Percentiles rank a stretch among this genome's conserved stretches.
Conservation (phyloP, 495 filamentous ascomycete genomes). For the Hypoxylon subgilvum region DNA sequence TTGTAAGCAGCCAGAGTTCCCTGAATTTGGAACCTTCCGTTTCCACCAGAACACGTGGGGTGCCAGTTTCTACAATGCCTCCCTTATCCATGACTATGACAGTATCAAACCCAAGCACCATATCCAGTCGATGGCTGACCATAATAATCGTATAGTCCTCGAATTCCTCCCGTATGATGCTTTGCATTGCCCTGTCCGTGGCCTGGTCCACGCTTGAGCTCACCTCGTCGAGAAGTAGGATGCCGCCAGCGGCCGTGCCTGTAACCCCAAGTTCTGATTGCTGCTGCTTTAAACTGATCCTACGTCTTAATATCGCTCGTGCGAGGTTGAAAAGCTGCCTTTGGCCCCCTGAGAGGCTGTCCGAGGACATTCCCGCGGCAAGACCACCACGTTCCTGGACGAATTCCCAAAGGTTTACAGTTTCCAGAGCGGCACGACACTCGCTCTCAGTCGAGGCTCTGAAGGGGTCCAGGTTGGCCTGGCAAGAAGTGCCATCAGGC, state of each 20-base stretch:
- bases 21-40: conserved; percentile 7
- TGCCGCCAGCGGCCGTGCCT: conserved; percentile 16
- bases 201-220: conserved; percentile 30
- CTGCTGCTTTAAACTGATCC: conserved; percentile 24
- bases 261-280: conserved; percentile 22
- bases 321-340: conserved; percentile 70
- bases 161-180: conserved; percentile 23
- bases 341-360: conserved; percentile 65
- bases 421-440: conserved; percentile 54
- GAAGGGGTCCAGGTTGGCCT: conserved; percentile 53
- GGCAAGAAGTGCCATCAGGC: conserved; percentile 50
- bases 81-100: conserved; percentile 40
- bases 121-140: conserved; percentile 31
- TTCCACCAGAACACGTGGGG: not conserved
- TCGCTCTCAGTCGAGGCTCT: conserved; percentile 42
- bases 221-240: conserved; percentile 35
- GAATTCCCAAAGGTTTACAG: conserved; percentile 56
- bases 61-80: conserved; percentile 21
- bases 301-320: conserved; percentile 59
- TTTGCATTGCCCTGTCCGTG: conserved; percentile 23
- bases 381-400: conserved; percentile 60
- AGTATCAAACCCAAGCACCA: conserved; percentile 31
- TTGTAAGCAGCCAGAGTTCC: conserved; percentile 3
- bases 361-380: conserved; percentile 55
- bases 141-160: conserved; percentile 25